Percentiles rank a stretch among this genome's conserved stretches.
Evolutionary conservation across 306 rosid genomes (phyloP).

Genomic region (Canavalia gladiata): DNA sequence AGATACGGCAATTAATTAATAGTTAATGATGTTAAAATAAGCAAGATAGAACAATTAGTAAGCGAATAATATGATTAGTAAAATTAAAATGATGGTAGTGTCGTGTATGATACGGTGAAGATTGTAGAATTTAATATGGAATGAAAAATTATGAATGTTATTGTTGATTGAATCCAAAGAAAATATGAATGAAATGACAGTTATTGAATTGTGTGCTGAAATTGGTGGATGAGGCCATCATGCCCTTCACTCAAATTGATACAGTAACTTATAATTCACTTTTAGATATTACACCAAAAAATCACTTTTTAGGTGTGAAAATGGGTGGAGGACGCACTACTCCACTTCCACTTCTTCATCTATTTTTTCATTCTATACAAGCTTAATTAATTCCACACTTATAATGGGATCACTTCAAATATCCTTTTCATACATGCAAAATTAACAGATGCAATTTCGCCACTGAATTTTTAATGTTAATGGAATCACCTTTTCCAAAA

Average conservation of each 20-base stretch:
- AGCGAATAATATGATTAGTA: too few relatives aligned
- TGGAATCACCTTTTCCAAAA: neutral
- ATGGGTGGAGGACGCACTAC: constrained; percentile 29
- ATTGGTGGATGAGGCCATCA: constrained; percentile 51
- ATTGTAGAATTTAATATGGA: too few relatives aligned
- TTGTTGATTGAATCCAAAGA: too few relatives aligned
- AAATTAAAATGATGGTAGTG: too few relatives aligned
- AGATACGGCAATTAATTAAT: too few relatives aligned
- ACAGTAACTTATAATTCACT: constrained; percentile 49
- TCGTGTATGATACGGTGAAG: too few relatives aligned
- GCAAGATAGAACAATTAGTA: too few relatives aligned
- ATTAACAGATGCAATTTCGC: constrained; percentile 15
- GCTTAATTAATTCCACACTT: constrained; percentile 16
- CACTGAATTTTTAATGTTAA: neutral
- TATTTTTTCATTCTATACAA: neutral
- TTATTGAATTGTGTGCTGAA: constrained; percentile 31
- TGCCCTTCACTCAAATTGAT: constrained; percentile 45
- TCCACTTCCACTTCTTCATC: constrained; percentile 23
- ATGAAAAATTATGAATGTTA: too few relatives aligned
- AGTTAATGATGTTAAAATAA: too few relatives aligned
- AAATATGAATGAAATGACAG: too few relatives aligned
- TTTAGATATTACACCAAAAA: constrained; percentile 38
- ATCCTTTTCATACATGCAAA: constrained; percentile 6
- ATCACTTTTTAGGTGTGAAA: neutral
- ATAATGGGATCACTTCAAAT: constrained; percentile 25